A percentile compares a stretch with the other conserved stretches of the same genome.
These are phyloP conservation scores for Elymus sibiricus DNA, from an alignment of 176 grass and related monocot genomes.

Conservation along the genomic window DNA sequence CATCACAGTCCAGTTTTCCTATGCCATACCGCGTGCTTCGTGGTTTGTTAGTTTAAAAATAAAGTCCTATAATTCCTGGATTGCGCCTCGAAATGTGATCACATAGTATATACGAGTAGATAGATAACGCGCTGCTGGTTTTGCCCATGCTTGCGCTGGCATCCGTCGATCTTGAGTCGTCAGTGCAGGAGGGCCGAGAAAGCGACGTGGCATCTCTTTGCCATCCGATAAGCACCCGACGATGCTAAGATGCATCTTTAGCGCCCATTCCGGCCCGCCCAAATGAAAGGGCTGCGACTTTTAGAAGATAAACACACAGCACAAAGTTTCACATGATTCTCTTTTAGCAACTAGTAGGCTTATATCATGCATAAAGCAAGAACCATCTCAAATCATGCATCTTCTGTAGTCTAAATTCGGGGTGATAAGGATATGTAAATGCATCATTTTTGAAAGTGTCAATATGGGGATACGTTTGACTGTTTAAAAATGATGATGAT, in stretches of 20 bases:
- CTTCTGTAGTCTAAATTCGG: background rate
- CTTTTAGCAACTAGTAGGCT: background rate
- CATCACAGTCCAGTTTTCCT: background rate
- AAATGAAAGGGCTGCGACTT: background rate
- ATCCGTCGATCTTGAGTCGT: background rate
- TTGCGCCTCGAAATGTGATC: background rate
- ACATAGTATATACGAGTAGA: background rate
- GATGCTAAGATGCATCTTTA: background rate
- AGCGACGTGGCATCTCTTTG: background rate
- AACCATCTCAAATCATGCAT: background rate
- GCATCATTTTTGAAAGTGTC: background rate
- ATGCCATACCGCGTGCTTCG: too few species aligned
- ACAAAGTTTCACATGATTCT: background rate
- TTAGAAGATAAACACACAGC: background rate
- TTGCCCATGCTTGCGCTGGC: background rate
- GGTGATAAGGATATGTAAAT: background rate
- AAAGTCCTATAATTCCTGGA: background rate
- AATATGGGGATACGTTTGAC: background rate
- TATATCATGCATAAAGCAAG: background rate
- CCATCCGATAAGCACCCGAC: background rate
- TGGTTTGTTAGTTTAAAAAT: background rate
- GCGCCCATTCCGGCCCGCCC: background rate
- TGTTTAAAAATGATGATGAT: background rate
- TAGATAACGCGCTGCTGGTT: background rate
- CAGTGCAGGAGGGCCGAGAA: background rate